Percentiles rank a stretch among this genome's conserved stretches.
Evolutionary conservation across 805 yeast genomes (phyloP).

Genomic region (Candida endomychidarum): DNA sequence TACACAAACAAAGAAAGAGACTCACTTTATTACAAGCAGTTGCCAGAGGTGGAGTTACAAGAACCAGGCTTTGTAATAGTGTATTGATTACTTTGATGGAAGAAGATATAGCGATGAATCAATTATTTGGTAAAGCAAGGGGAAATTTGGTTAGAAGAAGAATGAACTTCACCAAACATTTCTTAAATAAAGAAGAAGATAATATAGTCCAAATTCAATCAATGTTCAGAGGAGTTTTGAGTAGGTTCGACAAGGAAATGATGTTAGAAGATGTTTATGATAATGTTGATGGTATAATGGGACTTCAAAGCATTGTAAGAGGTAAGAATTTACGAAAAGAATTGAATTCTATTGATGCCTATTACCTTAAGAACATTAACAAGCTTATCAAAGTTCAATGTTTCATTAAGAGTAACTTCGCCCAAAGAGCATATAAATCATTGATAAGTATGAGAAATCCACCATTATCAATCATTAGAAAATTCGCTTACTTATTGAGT

Average conservation of each 20-base stretch:
- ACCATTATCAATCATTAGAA: conserved; percentile 70
- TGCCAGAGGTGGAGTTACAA: conserved; percentile 44
- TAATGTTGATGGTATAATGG: conserved; percentile 36
- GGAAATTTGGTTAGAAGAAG: conserved; percentile 40
- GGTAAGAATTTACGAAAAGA: conserved; percentile 45
- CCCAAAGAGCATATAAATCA: conserved; percentile 70
- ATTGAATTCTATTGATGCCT: conserved; percentile 30
- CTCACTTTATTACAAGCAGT: conserved; percentile 42
- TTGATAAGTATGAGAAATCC: conserved; percentile 73
- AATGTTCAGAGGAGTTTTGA: conserved; percentile 58
- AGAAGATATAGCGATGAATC: conserved; percentile 37
- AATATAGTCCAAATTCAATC: conserved; percentile 53
- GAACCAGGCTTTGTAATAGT: conserved; percentile 43
- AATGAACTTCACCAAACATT: conserved; percentile 19
- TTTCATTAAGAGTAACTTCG: conserved; percentile 62
- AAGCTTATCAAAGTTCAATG: conserved; percentile 74
- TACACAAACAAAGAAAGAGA: conserved; percentile 7
- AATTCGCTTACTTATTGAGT: conserved; percentile 72
- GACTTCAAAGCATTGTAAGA: conserved; percentile 56
- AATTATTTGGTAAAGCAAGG: conserved; percentile 43
- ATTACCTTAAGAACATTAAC: conserved; percentile 57
- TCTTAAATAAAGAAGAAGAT: conserved; percentile 16
- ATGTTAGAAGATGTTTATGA: conserved; percentile 53
- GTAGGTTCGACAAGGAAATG: conserved; percentile 56
- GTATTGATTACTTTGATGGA: conserved; percentile 42